A percentile compares a stretch with the other conserved stretches of the same genome.
Conservation (phyloP, 2,329 filamentous ascomycete species). For the Fusarium lateritium region DNA sequence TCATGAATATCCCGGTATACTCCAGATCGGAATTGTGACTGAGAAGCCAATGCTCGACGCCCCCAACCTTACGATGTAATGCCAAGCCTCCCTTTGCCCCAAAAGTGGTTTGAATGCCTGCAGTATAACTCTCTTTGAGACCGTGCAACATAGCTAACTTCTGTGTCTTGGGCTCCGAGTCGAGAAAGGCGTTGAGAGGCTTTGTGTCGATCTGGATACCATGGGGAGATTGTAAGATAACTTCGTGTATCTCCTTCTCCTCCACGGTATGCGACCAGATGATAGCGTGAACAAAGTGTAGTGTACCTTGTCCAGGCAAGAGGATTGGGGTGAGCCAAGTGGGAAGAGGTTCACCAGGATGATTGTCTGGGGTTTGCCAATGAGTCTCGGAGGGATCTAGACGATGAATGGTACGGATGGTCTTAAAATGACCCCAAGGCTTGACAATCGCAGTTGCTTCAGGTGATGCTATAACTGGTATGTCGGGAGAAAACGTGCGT, state of each 20-base stretch:
- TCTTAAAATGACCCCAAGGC: conserved; percentile 42
- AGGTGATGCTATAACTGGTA: conserved; percentile 40
- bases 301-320: conserved; percentile 21
- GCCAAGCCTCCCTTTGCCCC: conserved; percentile 39
- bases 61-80: conserved; percentile 41
- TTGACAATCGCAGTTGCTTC: conserved; percentile 26
- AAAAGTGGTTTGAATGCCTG: conserved; percentile 12
- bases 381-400: conserved; percentile 6
- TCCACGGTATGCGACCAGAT: conserved; percentile 39
- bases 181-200: conserved; percentile 39
- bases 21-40: conserved; percentile 31
- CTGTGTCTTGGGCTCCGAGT: conserved; percentile 36
- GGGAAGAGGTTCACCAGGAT: conserved; percentile 42
- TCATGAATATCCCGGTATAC: conserved; percentile 37
- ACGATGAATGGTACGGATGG: conserved; percentile 29
- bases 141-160: conserved; percentile 48
- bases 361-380: conserved; percentile 37
- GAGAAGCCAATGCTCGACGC: conserved; percentile 42
- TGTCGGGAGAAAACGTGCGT: conserved; percentile 31
- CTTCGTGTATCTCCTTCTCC: conserved; percentile 37
- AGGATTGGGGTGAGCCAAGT: conserved; percentile 43
- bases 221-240: conserved; percentile 42
- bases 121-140: conserved; percentile 40
- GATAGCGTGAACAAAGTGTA: conserved; percentile 44
- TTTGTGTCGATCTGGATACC: conserved; percentile 36